phyloP scores from a whole-genome alignment of 345 rosid genomes.

The Jatropha curcas region DNA sequence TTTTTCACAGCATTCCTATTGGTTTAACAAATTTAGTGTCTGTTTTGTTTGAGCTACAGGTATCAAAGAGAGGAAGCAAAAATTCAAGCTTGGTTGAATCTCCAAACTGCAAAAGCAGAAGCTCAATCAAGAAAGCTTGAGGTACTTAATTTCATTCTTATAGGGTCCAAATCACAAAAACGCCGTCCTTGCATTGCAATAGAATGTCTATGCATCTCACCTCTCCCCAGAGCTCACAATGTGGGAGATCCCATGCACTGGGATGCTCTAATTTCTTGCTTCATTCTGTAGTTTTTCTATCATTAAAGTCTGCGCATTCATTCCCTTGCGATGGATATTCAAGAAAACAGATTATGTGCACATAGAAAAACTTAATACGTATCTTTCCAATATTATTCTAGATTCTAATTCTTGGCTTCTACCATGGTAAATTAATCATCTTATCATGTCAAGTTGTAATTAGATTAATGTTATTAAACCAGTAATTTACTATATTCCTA shows the following conservation, averaged over 20 bases:
- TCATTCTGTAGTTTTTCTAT: not conserved
- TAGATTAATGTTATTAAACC: not conserved
- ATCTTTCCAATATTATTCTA: not conserved
- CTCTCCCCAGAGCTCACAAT: not conserved
- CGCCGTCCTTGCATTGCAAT: not conserved
- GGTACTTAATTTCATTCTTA: slow-evolving; percentile 33
- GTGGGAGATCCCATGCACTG: not conserved
- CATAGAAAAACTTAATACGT: not conserved
- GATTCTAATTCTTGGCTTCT: not conserved
- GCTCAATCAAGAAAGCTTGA: slow-evolving; percentile 93
- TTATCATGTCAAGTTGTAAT: not conserved
- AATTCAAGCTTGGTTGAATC: slow-evolving; percentile 94
- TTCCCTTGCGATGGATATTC: not conserved
- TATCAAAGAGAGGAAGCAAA: slow-evolving; percentile 94
- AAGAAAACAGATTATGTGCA: not conserved
- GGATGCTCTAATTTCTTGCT: not conserved
- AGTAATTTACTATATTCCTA: not conserved
- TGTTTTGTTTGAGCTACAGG: slow-evolving; percentile 36
- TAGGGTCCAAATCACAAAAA: not conserved
- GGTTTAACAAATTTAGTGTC: not conserved
- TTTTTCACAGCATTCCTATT: not conserved
- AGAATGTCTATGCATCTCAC: not conserved
- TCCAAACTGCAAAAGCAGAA: slow-evolving; percentile 94
- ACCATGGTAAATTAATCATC: not conserved
- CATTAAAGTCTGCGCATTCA: not conserved